Conservation (phyloP, 768 basidiomycete species). For the Mycena capillaripes region DNA sequence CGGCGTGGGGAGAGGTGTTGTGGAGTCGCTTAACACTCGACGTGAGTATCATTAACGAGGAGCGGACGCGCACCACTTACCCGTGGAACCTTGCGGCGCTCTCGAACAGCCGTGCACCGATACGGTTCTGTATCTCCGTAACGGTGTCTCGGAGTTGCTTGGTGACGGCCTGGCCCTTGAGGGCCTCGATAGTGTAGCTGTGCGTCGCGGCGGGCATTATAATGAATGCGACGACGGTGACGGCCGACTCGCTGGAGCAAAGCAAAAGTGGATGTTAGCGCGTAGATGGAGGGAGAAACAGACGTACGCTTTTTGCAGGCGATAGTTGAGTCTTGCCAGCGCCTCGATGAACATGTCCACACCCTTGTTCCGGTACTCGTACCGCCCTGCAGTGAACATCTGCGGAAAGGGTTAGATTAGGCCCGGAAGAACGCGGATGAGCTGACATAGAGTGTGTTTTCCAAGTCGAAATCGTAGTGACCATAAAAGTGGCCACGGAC, state of each 20-base stretch:
- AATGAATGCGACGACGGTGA: conserved; percentile 97
- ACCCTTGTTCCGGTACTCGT: conserved; percentile 99
- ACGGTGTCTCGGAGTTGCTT: conserved; percentile 97
- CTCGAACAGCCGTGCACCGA: conserved; percentile 94
- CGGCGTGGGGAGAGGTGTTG: conserved; percentile 84
- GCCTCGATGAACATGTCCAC: conserved; percentile 99
- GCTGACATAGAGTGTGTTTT: conserved; percentile 88
- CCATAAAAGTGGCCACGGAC: conserved; percentile 98
- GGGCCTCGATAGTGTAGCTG: conserved; percentile 97
- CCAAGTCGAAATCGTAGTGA: conserved; percentile 95
- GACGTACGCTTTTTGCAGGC: conserved; percentile 57
- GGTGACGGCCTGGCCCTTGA: conserved; percentile 96
- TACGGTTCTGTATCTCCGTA: conserved; percentile 93
- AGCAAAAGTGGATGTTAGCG: background rate
- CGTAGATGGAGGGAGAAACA: background rate
- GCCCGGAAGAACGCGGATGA: background rate
- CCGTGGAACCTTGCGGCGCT: conserved; percentile 94
- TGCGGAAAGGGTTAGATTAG: conserved; percentile 47
- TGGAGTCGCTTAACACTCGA: background rate
- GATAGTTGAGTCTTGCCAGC: conserved; percentile 83
- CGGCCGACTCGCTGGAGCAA: conserved; percentile 63
- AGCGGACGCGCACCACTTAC: conserved; percentile 64
- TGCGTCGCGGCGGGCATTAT: conserved; percentile 98
- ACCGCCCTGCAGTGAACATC: conserved; percentile 99
- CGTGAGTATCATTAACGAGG: background rate